Conservation (phyloP, 192 early-diverging fungal species). For the Coemansia sp. region DNA sequence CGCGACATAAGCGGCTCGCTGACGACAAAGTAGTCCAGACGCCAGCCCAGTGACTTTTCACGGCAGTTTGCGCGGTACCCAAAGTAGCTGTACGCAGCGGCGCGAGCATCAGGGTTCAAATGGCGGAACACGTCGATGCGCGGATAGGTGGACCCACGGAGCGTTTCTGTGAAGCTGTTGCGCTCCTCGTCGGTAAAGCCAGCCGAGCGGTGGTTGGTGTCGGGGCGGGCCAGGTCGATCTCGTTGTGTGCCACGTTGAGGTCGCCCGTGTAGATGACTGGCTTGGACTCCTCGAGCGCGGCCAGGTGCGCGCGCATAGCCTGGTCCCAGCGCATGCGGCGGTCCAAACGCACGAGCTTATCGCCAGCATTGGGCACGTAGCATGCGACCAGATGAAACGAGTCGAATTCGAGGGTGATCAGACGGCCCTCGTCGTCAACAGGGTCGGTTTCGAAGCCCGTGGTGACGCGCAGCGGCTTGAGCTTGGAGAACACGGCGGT, state of each 20-base stretch:
- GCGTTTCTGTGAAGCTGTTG: constrained; percentile 60
- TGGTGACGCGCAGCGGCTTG: constrained; percentile 61
- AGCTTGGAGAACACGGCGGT: constrained; percentile 76
- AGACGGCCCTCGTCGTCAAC: constrained; percentile 67
- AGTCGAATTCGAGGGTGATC: constrained; percentile 67
- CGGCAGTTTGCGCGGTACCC: constrained; percentile 73
- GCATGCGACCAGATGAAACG: constrained; percentile 63
- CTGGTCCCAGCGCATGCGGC: constrained; percentile 62
- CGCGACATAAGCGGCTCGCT: constrained; percentile 57
- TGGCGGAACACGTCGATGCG: constrained; percentile 74
- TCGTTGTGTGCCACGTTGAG: constrained; percentile 82
- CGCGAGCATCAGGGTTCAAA: constrained; percentile 62
- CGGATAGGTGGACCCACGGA: constrained; percentile 50
- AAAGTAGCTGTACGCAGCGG: constrained; percentile 72
- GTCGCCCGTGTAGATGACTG: constrained; percentile 80
- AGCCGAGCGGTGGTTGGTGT: constrained; percentile 71
- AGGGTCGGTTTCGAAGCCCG: constrained; percentile 57
- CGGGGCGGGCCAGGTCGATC: constrained; percentile 72
- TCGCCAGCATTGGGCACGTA: constrained; percentile 84
- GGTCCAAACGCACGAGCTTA: constrained; percentile 65
- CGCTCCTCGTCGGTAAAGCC: constrained; percentile 86
- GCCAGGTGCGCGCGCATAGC: constrained; percentile 66
- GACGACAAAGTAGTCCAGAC: constrained; percentile 84
- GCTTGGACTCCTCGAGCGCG: constrained; percentile 66
- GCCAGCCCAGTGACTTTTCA: constrained; percentile 74